These are phyloP conservation scores for Nematocida minor DNA, from an alignment of 371 early-diverging fungal species.

Conservation along the genomic window DNA sequence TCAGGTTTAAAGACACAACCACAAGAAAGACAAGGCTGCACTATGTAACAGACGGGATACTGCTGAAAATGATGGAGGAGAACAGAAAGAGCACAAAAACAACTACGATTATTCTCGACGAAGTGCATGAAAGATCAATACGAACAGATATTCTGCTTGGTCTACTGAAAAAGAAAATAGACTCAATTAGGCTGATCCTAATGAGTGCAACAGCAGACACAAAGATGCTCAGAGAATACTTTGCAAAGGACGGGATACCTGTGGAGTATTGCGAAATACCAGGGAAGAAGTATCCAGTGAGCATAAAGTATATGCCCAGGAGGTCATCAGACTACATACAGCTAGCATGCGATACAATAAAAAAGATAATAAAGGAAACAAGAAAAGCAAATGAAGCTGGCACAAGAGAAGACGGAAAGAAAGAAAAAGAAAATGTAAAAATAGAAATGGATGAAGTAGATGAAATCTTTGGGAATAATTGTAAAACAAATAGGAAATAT, in stretches of 20 bases:
- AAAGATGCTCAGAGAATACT: slow-evolving; percentile 54
- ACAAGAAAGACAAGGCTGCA: slow-evolving; percentile 74
- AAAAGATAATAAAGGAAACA: slow-evolving; percentile 70
- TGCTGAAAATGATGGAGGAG: slow-evolving; percentile 51
- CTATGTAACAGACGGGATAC: slow-evolving; percentile 63
- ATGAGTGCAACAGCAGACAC: slow-evolving; percentile 66
- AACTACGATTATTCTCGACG: slow-evolving; percentile 62
- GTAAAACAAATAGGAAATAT: not conserved
- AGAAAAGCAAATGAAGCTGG: not conserved
- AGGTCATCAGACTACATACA: slow-evolving; percentile 91
- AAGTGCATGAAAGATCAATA: slow-evolving; percentile 64
- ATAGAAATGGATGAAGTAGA: slow-evolving; percentile 59
- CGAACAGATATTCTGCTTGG: slow-evolving; percentile 61
- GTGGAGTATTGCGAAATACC: slow-evolving; percentile 54
- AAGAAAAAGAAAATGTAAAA: not conserved
- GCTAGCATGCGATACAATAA: slow-evolving; percentile 81
- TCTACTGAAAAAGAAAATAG: slow-evolving; percentile 24
- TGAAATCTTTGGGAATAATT: not conserved
- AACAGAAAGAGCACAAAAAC: not conserved
- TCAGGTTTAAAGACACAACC: slow-evolving; percentile 71
- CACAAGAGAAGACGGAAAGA: slow-evolving; percentile 51
- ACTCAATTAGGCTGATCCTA: slow-evolving; percentile 56
- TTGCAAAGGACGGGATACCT: slow-evolving; percentile 22
- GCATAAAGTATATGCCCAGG: slow-evolving; percentile 82
- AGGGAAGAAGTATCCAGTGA: slow-evolving; percentile 73